Percentiles rank a stretch among this genome's conserved stretches.
phyloP scores from a whole-genome alignment of 129 eudicot genomes.

The Gnaphalium uliginosum region DNA sequence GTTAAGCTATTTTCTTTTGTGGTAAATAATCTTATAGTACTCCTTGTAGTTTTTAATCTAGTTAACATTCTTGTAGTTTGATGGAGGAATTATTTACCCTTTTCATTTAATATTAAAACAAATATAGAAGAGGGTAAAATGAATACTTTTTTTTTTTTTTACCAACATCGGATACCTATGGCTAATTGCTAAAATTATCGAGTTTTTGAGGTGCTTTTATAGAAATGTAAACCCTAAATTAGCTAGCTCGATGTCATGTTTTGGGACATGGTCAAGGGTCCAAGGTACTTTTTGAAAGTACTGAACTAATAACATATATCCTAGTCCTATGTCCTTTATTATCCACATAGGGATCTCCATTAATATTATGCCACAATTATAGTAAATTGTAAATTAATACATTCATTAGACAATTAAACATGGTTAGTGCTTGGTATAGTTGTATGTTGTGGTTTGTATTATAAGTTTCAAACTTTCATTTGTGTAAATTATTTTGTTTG shows the following conservation, averaged over 20 bases:
- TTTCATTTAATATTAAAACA: too few relatives aligned
- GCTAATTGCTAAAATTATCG: neutral
- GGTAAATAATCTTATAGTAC: too few relatives aligned
- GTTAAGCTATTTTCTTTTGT: too few relatives aligned
- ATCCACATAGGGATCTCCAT: conserved; percentile 12
- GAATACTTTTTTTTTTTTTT: neutral
- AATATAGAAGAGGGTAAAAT: neutral
- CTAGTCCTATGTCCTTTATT: conserved; percentile 6
- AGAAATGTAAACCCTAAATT: conserved; percentile 4
- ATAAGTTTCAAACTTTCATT: too few relatives aligned
- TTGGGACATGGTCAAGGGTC: conserved; percentile 15
- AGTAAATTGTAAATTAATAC: neutral
- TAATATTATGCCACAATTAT: neutral
- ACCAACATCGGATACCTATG: conserved; percentile 9
- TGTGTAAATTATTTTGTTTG: too few relatives aligned
- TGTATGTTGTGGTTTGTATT: too few relatives aligned
- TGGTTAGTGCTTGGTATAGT: too few relatives aligned
- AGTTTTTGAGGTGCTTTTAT: neutral
- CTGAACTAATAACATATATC: conserved; percentile 5
- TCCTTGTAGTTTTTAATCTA: neutral
- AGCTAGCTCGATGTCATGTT: conserved; percentile 5
- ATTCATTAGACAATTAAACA: neutral
- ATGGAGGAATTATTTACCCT: neutral
- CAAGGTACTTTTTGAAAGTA: conserved; percentile 15
- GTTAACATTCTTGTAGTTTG: neutral